Percentiles rank a stretch among this genome's conserved stretches.
Evolutionary conservation across 83 land plant species (phyloP).

Genomic region (Picea mariana): DNA sequence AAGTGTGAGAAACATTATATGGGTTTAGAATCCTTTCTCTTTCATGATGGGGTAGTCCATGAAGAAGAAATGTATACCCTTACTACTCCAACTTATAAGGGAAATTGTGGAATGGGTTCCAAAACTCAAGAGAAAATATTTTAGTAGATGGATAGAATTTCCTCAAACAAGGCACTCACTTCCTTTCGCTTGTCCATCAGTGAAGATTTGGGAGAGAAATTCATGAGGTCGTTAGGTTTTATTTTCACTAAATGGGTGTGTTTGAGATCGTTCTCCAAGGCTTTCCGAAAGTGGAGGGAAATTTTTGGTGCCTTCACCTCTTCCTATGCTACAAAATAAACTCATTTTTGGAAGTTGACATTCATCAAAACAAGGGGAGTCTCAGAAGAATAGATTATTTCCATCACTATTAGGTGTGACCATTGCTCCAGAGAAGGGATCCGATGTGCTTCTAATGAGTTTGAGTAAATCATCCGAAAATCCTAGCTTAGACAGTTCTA

Average conservation of each 20-base stretch:
- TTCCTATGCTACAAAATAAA: slow-evolving; percentile 32
- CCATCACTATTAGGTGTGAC: slow-evolving; percentile 40
- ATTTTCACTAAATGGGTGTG: slow-evolving; percentile 48
- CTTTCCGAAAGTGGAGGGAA: no score
- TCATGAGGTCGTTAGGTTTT: slow-evolving; percentile 51
- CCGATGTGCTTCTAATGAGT: slow-evolving; percentile 31
- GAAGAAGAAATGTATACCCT: slow-evolving; percentile 26
- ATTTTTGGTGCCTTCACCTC: slow-evolving; percentile 6
- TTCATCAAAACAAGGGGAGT: slow-evolving; percentile 6
- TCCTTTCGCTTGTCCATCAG: slow-evolving; percentile 27
- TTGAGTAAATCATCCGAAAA: slow-evolving; percentile 49
- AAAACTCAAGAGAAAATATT: no score
- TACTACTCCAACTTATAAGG: slow-evolving; percentile 40
- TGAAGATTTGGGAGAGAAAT: slow-evolving; percentile 34
- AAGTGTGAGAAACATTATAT: slow-evolving; percentile 17
- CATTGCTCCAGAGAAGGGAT: slow-evolving; percentile 42
- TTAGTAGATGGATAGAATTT: slow-evolving; percentile 9
- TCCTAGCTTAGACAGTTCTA: slow-evolving; percentile 25
- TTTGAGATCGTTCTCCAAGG: slow-evolving; percentile 20
- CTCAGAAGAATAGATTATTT: slow-evolving; percentile 37
- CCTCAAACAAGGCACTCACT: slow-evolving; percentile 19
- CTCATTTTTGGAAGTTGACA: slow-evolving; percentile 41
- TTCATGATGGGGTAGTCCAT: slow-evolving; percentile 17
- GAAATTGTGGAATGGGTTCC: slow-evolving; percentile 28
- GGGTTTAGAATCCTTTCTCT: slow-evolving; percentile 54